A percentile compares a stretch with the other conserved stretches of the same genome.
These are phyloP conservation scores for Ogataea corticis DNA, from an alignment of 805 yeast species.

Conservation along the genomic window DNA sequence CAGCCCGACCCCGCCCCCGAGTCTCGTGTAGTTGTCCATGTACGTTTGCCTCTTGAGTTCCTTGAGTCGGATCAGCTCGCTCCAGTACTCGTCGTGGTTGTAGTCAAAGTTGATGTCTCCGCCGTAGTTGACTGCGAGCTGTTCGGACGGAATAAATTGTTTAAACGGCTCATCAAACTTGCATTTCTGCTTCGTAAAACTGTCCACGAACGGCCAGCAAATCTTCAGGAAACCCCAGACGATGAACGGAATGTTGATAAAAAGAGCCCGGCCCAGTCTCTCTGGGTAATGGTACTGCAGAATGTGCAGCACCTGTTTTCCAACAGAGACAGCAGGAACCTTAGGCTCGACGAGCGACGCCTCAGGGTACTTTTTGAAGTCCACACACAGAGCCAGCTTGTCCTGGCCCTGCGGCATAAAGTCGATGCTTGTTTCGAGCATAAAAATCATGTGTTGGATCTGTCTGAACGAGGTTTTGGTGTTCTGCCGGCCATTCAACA, in stretches of 20 bases:
- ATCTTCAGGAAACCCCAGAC: conserved; percentile 92
- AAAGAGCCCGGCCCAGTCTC: conserved; percentile 85
- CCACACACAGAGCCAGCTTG: conserved; percentile 85
- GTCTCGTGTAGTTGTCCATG: conserved; percentile 63
- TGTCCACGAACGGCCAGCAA: conserved; percentile 95
- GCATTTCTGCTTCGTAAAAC: conserved; percentile 88
- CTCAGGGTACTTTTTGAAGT: conserved; percentile 80
- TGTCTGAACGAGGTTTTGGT: conserved; percentile 89
- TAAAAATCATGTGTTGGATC: conserved; percentile 89
- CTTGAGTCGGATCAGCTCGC: conserved; percentile 60
- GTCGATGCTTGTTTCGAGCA: conserved; percentile 90
- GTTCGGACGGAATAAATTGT: conserved; percentile 76
- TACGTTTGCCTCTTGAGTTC: conserved; percentile 56
- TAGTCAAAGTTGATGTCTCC: conserved; percentile 86
- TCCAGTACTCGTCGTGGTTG: conserved; percentile 82
- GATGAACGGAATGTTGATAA: conserved; percentile 92
- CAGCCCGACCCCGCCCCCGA: conserved; percentile 76
- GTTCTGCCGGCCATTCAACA: conserved; percentile 94
- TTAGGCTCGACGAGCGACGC: conserved; percentile 36
- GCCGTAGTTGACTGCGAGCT: conserved; percentile 80
- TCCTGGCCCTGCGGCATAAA: conserved; percentile 97
- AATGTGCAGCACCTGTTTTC: conserved; percentile 87
- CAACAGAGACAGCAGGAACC: conserved; percentile 79
- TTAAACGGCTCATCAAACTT: conserved; percentile 89
- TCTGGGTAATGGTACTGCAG: conserved; percentile 97